Conservation (phyloP, 2,329 filamentous ascomycete genomes). For the Fusarium lateritium region DNA sequence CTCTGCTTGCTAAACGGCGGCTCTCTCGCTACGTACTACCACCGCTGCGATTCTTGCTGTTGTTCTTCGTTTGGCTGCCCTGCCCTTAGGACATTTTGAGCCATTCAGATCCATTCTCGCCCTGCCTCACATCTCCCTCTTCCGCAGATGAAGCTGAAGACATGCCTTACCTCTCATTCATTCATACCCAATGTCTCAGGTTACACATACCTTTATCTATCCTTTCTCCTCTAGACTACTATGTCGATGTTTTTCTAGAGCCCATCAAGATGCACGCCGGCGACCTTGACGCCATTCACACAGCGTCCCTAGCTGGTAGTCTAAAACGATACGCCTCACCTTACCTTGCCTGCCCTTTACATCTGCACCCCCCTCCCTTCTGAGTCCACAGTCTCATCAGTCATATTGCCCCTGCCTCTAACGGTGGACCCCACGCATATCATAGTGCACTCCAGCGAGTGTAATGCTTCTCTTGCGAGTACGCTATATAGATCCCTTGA, state of each 20-base stretch:
- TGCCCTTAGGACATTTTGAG: constrained; percentile 36
- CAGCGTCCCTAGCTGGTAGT: constrained; percentile 39
- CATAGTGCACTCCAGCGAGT: constrained; percentile 29
- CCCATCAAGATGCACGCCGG: constrained; percentile 18
- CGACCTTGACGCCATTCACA: constrained; percentile 44
- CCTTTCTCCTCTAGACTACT: constrained; percentile 8
- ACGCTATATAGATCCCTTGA: constrained; percentile 48
- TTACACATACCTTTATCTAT: constrained; percentile 26
- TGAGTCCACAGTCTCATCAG: constrained; percentile 38
- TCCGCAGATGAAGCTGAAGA: constrained; percentile 19
- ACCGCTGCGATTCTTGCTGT: constrained; percentile 13
- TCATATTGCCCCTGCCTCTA: constrained; percentile 44
- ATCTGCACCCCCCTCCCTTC: constrained; percentile 40
- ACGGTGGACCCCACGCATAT: constrained; percentile 44
- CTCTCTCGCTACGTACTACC: constrained; percentile 26
- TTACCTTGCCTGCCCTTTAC: constrained; percentile 41
- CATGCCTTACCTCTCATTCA: constrained; percentile 8
- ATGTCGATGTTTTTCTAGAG: constrained; percentile 16
- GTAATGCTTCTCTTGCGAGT: constrained; percentile 39
- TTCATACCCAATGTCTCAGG: constrained; percentile 6
- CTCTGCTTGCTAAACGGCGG: constrained; percentile 22
- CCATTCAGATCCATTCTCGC: constrained; percentile 40
- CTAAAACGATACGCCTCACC: constrained; percentile 47
- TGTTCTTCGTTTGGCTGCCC: constrained; percentile 25
- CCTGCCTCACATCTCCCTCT: constrained; percentile 34